Evolutionary conservation across 2,329 filamentous ascomycete genomes (phyloP).

Genomic region (Sphaerulina musiva): DNA sequence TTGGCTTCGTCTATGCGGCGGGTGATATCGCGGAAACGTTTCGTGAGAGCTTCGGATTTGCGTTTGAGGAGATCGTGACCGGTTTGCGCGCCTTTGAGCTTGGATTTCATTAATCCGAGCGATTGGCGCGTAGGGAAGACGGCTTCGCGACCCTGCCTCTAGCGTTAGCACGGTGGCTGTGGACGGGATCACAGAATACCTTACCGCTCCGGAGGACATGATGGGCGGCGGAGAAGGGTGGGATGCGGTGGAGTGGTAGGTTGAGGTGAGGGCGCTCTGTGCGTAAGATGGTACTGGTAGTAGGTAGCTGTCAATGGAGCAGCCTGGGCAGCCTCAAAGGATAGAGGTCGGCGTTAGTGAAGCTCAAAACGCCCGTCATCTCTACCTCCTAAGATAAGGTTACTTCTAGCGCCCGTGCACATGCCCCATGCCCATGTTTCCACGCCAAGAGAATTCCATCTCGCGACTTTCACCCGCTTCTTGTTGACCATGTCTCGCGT

Average conservation of each 20-base stretch:
- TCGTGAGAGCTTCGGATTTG: slow-evolving; percentile 96
- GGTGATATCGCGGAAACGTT: slow-evolving; percentile 78
- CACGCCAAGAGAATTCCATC: not conserved
- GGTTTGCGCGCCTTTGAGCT: slow-evolving; percentile 72
- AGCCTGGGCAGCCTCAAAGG: not conserved
- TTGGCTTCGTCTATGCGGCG: slow-evolving; percentile 97
- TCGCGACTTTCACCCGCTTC: slow-evolving; percentile 9
- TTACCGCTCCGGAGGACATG: slow-evolving; percentile 26
- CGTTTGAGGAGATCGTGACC: slow-evolving; percentile 93
- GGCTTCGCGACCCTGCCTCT: slow-evolving; percentile 72
- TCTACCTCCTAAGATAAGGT: not conserved
- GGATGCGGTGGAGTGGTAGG: not conserved
- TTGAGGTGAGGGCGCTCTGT: not conserved
- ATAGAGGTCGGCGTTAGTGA: not conserved
- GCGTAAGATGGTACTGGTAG: not conserved
- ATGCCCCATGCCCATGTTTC: not conserved
- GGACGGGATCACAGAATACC: not conserved
- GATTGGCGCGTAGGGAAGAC: slow-evolving; percentile 98
- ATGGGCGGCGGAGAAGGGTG: slow-evolving; percentile 11
- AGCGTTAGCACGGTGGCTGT: too few relatives aligned
- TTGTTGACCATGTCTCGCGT: not conserved
- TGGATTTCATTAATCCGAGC: slow-evolving; percentile 92
- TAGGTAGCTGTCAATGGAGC: not conserved
- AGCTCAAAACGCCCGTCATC: not conserved
- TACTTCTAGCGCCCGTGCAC: not conserved